phyloP scores from a whole-genome alignment of 225 moss, liverwort and hornwort genomes.

The Sphagnum tenellum region DNA sequence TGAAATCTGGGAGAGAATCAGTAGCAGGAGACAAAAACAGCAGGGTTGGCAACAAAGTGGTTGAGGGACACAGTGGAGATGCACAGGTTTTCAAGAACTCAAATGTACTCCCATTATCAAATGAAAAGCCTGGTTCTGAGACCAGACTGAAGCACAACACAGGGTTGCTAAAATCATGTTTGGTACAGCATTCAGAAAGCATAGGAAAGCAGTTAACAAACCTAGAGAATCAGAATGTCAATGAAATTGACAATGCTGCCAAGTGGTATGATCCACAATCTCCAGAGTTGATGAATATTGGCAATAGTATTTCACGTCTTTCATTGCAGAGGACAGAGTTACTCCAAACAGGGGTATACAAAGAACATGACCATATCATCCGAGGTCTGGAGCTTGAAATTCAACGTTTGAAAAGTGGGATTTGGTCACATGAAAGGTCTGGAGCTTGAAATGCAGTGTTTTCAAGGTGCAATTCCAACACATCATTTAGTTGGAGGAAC shows the following conservation, averaged over 20 bases:
- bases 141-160: too few species aligned
- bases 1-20: background rate
- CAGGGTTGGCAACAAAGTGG: too few species aligned
- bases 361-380: background rate
- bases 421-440: background rate
- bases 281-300: too few species aligned
- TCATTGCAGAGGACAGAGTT: constrained; percentile 4
- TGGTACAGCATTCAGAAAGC: too few species aligned
- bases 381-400: background rate
- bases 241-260: background rate
- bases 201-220: too few species aligned
- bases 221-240: background rate
- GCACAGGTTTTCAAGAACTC: too few species aligned
- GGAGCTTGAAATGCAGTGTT: background rate
- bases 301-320: background rate
- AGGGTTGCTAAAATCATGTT: too few species aligned
- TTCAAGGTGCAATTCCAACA: background rate
- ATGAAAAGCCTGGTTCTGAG: too few species aligned
- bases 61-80: too few species aligned
- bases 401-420: constrained; percentile 1
- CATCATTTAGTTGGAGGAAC: too few species aligned
- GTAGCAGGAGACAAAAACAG: too few species aligned
- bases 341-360: constrained; percentile 4
- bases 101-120: too few species aligned
- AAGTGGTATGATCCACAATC: background rate